phyloP scores from a whole-genome alignment of 805 yeast genomes.

The Saccharomycopsis malanga region DNA sequence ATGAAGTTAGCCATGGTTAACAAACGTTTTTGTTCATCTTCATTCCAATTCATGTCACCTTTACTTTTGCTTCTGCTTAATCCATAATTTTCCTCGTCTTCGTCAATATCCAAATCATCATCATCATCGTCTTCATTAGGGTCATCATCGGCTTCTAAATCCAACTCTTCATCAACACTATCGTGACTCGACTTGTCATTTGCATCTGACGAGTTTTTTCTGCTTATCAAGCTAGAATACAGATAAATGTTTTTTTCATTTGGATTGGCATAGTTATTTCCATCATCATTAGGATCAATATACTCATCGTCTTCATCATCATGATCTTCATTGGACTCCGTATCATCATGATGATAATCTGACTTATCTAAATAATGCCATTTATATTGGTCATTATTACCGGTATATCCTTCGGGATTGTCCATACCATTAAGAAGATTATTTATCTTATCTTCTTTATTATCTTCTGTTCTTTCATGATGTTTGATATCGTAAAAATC shows the following conservation, averaged over 20 bases:
- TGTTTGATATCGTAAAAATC: slow-evolving; percentile 18
- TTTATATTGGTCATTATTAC: slow-evolving; percentile 1
- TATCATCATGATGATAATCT: slow-evolving; percentile 7
- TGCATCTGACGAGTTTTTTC: slow-evolving; percentile 9
- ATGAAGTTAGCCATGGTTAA: slow-evolving; percentile 29
- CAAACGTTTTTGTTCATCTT: slow-evolving; percentile 28
- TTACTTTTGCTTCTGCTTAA: slow-evolving; percentile 33
- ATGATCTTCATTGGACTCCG: background rate
- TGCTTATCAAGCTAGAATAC: slow-evolving; percentile 33
- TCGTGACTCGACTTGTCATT: slow-evolving; percentile 23
- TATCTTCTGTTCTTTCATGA: slow-evolving; percentile 22
- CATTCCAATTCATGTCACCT: slow-evolving; percentile 32
- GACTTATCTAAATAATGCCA: slow-evolving; percentile 19
- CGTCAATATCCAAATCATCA: slow-evolving; percentile 23
- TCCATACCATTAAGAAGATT: slow-evolving; percentile 14
- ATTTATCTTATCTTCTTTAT: slow-evolving; percentile 30
- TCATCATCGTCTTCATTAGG: slow-evolving; percentile 23
- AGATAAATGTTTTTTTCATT: slow-evolving; percentile 40
- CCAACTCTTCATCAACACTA: slow-evolving; percentile 16
- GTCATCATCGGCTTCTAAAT: slow-evolving; percentile 22
- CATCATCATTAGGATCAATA: slow-evolving; percentile 77
- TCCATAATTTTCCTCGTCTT: slow-evolving; percentile 27
- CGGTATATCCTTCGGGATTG: slow-evolving; percentile 2
- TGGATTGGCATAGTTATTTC: slow-evolving; percentile 60
- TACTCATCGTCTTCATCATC: slow-evolving; percentile 57